Base-by-base conservation (phyloP, 179 eudicot genomes). In the Spinacia oleracea region DNA sequence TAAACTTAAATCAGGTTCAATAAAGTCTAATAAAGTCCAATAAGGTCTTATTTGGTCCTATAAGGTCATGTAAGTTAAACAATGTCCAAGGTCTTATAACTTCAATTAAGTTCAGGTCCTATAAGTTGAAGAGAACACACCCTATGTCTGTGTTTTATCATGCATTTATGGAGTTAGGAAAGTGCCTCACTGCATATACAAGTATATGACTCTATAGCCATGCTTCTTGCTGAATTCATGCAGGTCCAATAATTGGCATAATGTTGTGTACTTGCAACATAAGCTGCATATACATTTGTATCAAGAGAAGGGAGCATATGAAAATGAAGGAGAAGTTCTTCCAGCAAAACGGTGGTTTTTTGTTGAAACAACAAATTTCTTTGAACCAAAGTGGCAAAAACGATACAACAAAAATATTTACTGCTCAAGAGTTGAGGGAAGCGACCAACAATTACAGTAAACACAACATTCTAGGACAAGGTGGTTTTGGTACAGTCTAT, bases 401-500 rank as follows among this genome's bases (percentile, higher is more conserved):
- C 21, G 85, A 79, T 5, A 82, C 87, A 0, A 74, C 86, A 29
- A 85, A 77, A 53, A 77, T 86, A 40, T 90, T 85, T 79, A 86
- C 83, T 0, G 83, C 84, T 1, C 71, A 81, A 27, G 91, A 90
- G 66, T 82, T 90, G 21, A 83, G 76, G 35, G 79, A 59, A 35
- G 93, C 93, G 18, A 90, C 93, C 62, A 79, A 85, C 73, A 85
- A 79, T 78, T 90, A 90, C 65, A 77, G 86, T 6, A 84, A 81
- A 2, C 80, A 79, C n/a, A 55, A 80, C 5, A 84, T 90, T 51
- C 77, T 90, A 3, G 74, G 74, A 25, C 53, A 23, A 68, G 88
- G 90, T 38, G 88, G 88, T 6, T 82, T 31, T 75, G 85, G 83
- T 25, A 81, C 82, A 0, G 82, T 84, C 6, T 84, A 81, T 59